Conservation (phyloP, 805 yeast genomes). For the Spathaspora boniae region DNA sequence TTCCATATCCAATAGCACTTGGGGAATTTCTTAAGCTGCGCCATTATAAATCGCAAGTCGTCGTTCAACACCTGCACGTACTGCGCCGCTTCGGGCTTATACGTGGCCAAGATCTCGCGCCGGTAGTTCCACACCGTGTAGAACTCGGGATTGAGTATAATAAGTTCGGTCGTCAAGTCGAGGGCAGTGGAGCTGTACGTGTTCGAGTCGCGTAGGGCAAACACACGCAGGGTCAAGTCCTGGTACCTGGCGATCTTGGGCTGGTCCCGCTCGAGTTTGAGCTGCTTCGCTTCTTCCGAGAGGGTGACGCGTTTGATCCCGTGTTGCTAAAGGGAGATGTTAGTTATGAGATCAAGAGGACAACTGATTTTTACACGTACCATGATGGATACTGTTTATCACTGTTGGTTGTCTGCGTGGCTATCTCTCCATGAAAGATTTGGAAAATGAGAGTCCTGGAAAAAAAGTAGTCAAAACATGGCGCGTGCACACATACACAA, state of each 20-base stretch:
- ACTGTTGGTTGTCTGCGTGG: background rate
- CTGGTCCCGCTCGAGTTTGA: slow-evolving; percentile 56
- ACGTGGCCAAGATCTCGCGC: slow-evolving; percentile 53
- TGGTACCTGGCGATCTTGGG: slow-evolving; percentile 56
- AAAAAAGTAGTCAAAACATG: background rate
- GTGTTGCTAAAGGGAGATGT: slow-evolving; percentile 48
- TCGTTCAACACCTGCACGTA: slow-evolving; percentile 29
- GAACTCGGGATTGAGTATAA: slow-evolving; percentile 76
- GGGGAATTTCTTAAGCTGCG: slow-evolving; percentile 62
- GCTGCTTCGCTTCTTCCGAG: slow-evolving; percentile 50
- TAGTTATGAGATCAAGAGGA: no score
- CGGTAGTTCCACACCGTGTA: slow-evolving; percentile 90
- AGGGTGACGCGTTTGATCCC: slow-evolving; percentile 62
- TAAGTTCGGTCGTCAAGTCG: slow-evolving; percentile 51
- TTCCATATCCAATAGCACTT: slow-evolving; percentile 98
- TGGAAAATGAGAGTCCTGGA: no score
- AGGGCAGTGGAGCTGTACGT: slow-evolving; percentile 35
- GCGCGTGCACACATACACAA: background rate
- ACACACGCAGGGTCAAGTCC: slow-evolving; percentile 39
- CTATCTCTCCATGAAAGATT: background rate
- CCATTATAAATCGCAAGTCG: slow-evolving; percentile 63
- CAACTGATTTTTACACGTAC: no score
- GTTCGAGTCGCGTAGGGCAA: slow-evolving; percentile 24
- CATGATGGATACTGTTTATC: background rate
- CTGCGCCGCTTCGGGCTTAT: slow-evolving; percentile 5